Percentiles rank a stretch among this genome's conserved stretches.
Evolutionary conservation across 2,329 filamentous ascomycete species (phyloP).

Genomic region (Chaetoscypha palmicola): DNA sequence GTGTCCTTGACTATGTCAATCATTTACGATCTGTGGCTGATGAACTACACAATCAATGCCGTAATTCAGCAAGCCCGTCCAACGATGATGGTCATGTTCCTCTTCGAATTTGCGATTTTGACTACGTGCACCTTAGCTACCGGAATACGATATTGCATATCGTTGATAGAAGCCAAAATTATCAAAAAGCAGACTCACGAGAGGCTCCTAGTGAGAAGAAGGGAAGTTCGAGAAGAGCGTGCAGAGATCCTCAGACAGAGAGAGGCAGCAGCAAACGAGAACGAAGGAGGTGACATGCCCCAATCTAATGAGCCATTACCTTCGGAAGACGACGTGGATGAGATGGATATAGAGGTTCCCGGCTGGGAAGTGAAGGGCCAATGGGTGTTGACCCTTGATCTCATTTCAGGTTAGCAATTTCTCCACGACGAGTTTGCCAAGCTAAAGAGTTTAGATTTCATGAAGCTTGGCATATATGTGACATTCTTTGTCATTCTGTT

Average conservation of each 20-base stretch:
- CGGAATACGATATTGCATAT: constrained; percentile 68
- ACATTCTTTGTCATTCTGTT: constrained; percentile 91
- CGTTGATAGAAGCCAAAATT: constrained; percentile 69
- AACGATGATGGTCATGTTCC: constrained; percentile 99
- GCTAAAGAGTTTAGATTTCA: constrained; percentile 56
- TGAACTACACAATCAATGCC: constrained; percentile 72
- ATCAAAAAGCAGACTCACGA: constrained; percentile 65
- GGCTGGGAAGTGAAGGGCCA: constrained; percentile 96
- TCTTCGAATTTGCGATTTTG: constrained; percentile 92
- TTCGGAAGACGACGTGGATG: constrained; percentile 71
- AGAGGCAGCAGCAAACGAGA: constrained; percentile 35
- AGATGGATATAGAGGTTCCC: constrained; percentile 89
- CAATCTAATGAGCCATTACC: constrained; percentile 42
- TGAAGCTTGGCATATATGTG: constrained; percentile 84
- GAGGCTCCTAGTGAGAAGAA: constrained; percentile 60
- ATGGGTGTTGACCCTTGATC: constrained; percentile 82
- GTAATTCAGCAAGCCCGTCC: constrained; percentile 84
- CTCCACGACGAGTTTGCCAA: neutral
- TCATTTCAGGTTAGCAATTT: constrained; percentile 60
- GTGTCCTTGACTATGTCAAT: constrained; percentile 74
- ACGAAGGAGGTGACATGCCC: constrained; percentile 32
- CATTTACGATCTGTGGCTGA: constrained; percentile 70
- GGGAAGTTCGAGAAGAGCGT: constrained; percentile 56
- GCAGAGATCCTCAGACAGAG: constrained; percentile 39
- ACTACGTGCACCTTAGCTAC: constrained; percentile 76